Evolutionary conservation across 805 yeast genomes (phyloP), one percentile per base, ranked within the genome.

Genomic region (Zygosaccharomyces siamensis): DNA sequence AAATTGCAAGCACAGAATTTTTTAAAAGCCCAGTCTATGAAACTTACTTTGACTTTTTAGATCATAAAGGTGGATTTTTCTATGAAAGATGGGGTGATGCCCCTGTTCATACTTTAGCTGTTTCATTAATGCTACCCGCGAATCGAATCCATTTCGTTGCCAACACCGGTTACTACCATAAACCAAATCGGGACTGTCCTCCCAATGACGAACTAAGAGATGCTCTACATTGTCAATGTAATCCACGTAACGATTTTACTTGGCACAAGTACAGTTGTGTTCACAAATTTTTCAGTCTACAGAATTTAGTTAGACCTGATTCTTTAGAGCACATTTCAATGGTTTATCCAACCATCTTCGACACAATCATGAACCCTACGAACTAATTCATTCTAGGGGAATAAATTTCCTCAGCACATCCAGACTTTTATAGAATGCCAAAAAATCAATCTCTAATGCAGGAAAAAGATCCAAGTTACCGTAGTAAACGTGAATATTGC

Each of bases 71-170:
- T 7, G 97, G 98, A 0, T 90, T 92, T 62, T 89, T 81, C 74
- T 76, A 78, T 48, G 97, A 93, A 65, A 72, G 99, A 61, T 92
- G 98, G 98, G 98, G 98, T 2, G 98, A 92, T 73, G 97, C 97
- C 0, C 96, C 97, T 0, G 81, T 92, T 6, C 97, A 89, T 64
- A 83, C 97, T 0, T 67, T 93, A 20, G 98, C 93, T 0, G 79
- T 85, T 6, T 89, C 89, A 0, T 74, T 92, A 75, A 73, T 87
- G 60, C 70, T 89, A 32, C 76, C 84, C 48, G 66, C 82, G 2
- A 70, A 77, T 2, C 86, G 89, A 49, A 71, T 92, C 7, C 97
- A 92, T 68, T 92, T 89, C 68, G 92, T 92, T 68, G 72, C 96
- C 54, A 97, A 92, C 61, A 83, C 93, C 52, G 98, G 98, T 0